Base-by-base conservation (phyloP, 306 rosid species). In the Prinsepia uniflora region DNA sequence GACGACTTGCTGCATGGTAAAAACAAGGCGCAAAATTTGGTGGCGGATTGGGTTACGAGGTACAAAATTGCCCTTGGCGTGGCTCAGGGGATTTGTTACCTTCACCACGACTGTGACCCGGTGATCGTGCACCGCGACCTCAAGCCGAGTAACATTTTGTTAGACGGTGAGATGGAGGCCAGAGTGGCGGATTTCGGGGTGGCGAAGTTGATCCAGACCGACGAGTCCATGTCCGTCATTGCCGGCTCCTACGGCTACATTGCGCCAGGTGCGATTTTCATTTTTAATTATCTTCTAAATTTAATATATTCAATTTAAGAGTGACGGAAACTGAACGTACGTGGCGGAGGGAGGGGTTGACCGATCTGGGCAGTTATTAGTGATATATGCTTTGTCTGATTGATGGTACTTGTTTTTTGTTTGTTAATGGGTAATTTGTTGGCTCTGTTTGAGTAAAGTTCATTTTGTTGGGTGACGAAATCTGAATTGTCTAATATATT, bases 201-300 rank as follows among this genome's bases (percentile, higher is more conserved):
- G 40, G 99, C 99, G 3, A 94, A 94, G 80, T 55, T 94, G 62
- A 91, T 90, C 70, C 95, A 89, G 30, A 68, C 81, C 14, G 88
- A 89, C 9, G 97, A 94, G 50, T 87, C 97, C n/a, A 91, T 91
- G 99, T 94, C 99, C 0, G 97, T 94, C 9, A 94, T 94, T 48
- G 97, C 97, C 11, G 99, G 99, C 10, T 91, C 99, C 1, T 91
- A 94, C 8, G 99, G 99, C 61, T 94, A 94, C 82, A 94, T 94
- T 72, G 99, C 99, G 8, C 99, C 99, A 75, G 99, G 99, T 91
- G 20, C 15, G 55, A 12, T 72, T 24, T 8, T 10, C 2, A 2
- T 42, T 50, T 6, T 39, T 10, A 0, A 3, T 15, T n/a, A 20
- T 0, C 18, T 0, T n/a, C 43, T 13, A 10, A 13, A n/a, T 6